Evolutionary conservation across 2,329 filamentous ascomycete species (phyloP), one percentile per base, ranked within the genome.

Genomic region (Ascochyta clinopodiicola): DNA sequence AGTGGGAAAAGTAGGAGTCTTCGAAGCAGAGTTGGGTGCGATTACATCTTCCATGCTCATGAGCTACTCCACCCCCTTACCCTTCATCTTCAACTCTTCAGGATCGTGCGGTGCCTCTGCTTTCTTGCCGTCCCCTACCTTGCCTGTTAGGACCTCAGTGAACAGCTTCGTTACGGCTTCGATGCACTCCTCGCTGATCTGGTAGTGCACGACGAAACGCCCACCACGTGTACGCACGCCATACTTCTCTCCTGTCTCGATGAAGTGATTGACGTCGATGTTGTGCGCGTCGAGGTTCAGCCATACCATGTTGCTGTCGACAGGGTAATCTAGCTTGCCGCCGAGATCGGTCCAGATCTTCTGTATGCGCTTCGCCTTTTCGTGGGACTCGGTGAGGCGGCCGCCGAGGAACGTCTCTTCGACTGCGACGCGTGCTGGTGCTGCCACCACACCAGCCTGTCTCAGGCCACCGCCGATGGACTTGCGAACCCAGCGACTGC

Each of bases 261-360:
- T 80, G 57, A 87, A 84, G 36, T 82, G 79, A 46, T 83, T 80
- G 4, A 71, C 71, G 3, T 79, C 77, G 29, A 88, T 72, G 0
- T 84, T 84, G 10, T 84, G 83, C 1, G 82, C 82, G 27, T 86
- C 82, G 15, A 95, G 78, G 72, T 96, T 88, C 54, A 96, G 69
- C 91, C 91, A 96, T 31, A 91, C 86, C 90, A 96, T 96, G 77
- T 96, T 96, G n/a, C 92, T 96, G 70, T 96, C 88, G 1, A 90
- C 88, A 0, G 89, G 88, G 56, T 88, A 81, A 19, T 81, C 75
- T 52, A 92, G 76, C 75, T 84, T 85, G 1, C 91, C 92, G 4
- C 91, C 91, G 46, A 87, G 79, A 15, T 77, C 78, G 5, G 80
- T 83, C 92, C 92, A 96, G 61, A 89, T 74, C 29, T 80, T 77